Evolutionary conservation across 768 basidiomycete species (phyloP), one percentile per base, ranked within the genome.

Genomic region (Tylopilus cervinicoccineus): DNA sequence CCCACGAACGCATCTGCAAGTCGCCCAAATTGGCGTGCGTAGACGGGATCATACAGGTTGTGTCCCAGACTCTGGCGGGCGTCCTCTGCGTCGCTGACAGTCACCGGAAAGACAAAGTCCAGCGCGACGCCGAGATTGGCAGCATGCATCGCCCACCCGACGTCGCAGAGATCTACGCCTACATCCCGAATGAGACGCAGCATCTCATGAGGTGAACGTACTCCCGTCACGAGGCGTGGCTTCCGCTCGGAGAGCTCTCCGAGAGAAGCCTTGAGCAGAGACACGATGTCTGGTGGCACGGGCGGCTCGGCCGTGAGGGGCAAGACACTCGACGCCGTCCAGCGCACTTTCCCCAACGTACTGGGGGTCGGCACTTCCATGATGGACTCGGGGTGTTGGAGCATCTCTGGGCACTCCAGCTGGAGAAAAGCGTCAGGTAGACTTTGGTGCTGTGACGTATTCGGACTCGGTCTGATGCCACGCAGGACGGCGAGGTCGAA

Each of bases 151-250:
- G 81, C 88, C 83, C 86, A 93, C 8, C 72, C 72, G 0, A 79
- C 76, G 56, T 92, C 89, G 51, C 93, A 84, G 0, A 93, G 53
- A 59, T 94, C 91, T 14, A 88, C 60, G 0, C 92, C 91, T 3
- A 84, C 72, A 36, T 78, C 70, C 2, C 69, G 66, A 26, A 93
- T 73, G 23, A 91, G 75, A 9, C 66, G 67, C 4, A 93, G 79
- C 13, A 91, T 78, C 45, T 89, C 86, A 50, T 92, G 92, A 2
- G 91, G 92, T 0, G 83, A 81, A 4, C 60, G 55, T 0, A 73
- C 61, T 1, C 74, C 74, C 31, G 80, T 81, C 24, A 79, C 75
- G 13, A 90, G 58, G 22, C 92, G 85, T 2, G 76, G 76, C 65
- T 93, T 93, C 8, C 55, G 38, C 2, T 56, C 19, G 0, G 85